Base-by-base conservation (phyloP, 257 asterid species). In the Oldenlandia corymbosa region DNA sequence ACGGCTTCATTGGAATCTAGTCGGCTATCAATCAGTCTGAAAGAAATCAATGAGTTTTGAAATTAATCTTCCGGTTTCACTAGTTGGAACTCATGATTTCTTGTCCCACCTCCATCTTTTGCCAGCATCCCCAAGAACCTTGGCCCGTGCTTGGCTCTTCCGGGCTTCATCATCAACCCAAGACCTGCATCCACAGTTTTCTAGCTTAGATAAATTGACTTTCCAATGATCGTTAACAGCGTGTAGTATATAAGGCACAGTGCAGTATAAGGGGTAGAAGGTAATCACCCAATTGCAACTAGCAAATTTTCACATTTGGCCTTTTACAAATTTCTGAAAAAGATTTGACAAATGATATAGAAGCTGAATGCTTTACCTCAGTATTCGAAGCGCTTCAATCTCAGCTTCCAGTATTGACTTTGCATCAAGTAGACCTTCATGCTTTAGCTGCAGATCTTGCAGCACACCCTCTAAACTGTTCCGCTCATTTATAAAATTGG, bases 101-200 rank as follows among this genome's bases (percentile, higher is more conserved):
- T 78, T 62, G 52, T 81, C 83, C 99, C 99, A 93, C 75, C 69
- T 93, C 99, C 99, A 90, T 73, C 97, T 83, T 59, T 83, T 83
- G 16, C 78, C 83, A 59, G 91, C 97, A 69, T 85, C 88, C 80
- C 70, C 84, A 1, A 93, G 91, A 67, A 93, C 80, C 73, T 85
- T 84, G 13, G 88, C 86, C 8, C 96, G 95, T 36, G 79, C 75
- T 68, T 80, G 91, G 79, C 88, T 87, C 75, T 83, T 93, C 60
- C 79, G 80, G 10, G 95, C 99, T 76, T 93, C 99, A 8, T 87
- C 96, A 75, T 84, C 94, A n/a, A 90, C 80, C 99, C 96, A 93
- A 37, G 94, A 85, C 72, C 99, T 93, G 85, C 61, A 73, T 24
- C 50, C 41, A 20, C 6, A 46, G 54, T 28, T 39, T 20, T 24